Conservation (phyloP, 2,329 filamentous ascomycete species). For the Verticillium isaacii region DNA sequence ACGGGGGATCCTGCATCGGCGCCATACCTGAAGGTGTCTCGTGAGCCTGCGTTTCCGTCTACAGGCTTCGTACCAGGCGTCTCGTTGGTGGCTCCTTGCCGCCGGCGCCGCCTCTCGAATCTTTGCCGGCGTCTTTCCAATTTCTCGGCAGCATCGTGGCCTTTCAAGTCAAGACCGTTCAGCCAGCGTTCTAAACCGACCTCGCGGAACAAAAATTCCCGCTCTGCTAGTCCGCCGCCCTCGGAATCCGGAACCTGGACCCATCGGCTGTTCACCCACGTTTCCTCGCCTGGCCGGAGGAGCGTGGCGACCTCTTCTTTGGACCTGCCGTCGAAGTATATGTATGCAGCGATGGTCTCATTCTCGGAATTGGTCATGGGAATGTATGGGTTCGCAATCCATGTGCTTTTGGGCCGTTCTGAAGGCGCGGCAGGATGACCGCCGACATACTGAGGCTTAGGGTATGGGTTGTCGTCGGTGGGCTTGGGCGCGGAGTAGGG, state of each 20-base stretch:
- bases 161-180: slow-evolving; percentile 91
- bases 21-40: slow-evolving; percentile 73
- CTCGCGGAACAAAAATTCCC: slow-evolving; percentile 95
- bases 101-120: slow-evolving; percentile 63
- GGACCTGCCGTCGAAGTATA: slow-evolving; percentile 92
- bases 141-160: slow-evolving; percentile 83
- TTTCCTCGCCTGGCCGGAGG: slow-evolving; percentile 88
- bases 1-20: slow-evolving; percentile 70
- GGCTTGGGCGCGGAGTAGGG: slow-evolving; percentile 89
- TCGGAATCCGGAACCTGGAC: slow-evolving; percentile 89
- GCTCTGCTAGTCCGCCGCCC: slow-evolving; percentile 89
- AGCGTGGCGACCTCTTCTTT: slow-evolving; percentile 98
- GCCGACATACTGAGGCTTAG: slow-evolving; percentile 77
- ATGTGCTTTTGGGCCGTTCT: slow-evolving; percentile 41
- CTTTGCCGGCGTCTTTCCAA: slow-evolving; percentile 85
- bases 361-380: slow-evolving; percentile 89
- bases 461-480: slow-evolving; percentile 69
- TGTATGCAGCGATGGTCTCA: slow-evolving; percentile 97
- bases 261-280: slow-evolving; percentile 98
- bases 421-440: slow-evolving; percentile 53
- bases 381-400: slow-evolving; percentile 76
- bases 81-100: slow-evolving; percentile 46
- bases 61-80: not conserved
- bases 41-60: slow-evolving; percentile 27
- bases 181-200: slow-evolving; percentile 95